A percentile compares a stretch with the other conserved stretches of the same genome.
These are phyloP conservation scores for Protomyces gravidus DNA, from an alignment of 1,139 yeast species.

Conservation along the genomic window DNA sequence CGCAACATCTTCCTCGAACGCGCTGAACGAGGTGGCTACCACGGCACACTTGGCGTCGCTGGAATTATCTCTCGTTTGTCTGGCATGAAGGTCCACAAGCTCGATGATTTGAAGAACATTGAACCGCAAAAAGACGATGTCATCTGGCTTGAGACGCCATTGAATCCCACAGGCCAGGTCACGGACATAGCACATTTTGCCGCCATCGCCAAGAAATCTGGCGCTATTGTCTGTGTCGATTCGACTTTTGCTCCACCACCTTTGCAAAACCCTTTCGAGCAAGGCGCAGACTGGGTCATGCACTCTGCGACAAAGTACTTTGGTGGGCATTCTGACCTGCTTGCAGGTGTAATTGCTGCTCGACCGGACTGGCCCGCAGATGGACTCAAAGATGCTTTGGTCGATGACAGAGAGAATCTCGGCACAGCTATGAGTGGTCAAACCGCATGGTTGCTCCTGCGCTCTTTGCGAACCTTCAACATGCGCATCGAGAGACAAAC, in stretches of 20 bases:
- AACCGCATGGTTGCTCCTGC: slow-evolving; percentile 65
- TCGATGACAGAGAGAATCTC: slow-evolving; percentile 58
- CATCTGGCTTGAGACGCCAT: slow-evolving; percentile 87
- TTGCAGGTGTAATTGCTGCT: slow-evolving; percentile 76
- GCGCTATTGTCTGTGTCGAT: slow-evolving; percentile 71
- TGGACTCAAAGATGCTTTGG: slow-evolving; percentile 47
- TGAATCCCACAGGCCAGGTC: slow-evolving; percentile 76
- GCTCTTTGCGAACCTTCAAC: slow-evolving; percentile 77
- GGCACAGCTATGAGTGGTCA: slow-evolving; percentile 78
- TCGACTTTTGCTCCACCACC: slow-evolving; percentile 94
- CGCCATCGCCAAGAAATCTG: slow-evolving; percentile 43
- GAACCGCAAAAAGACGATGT: slow-evolving; percentile 47
- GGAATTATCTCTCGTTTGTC: slow-evolving; percentile 58
- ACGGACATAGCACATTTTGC: slow-evolving; percentile 67
- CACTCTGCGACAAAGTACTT: slow-evolving; percentile 89
- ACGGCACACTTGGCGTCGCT: slow-evolving; percentile 72
- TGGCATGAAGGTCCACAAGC: slow-evolving; percentile 45
- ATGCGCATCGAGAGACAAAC: slow-evolving; percentile 63
- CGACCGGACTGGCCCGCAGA: slow-evolving; percentile 43
- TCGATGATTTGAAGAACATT: background rate
- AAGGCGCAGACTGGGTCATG: slow-evolving; percentile 80
- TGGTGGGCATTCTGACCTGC: slow-evolving; percentile 90
- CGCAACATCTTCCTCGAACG: slow-evolving; percentile 56
- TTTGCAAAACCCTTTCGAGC: slow-evolving; percentile 60
- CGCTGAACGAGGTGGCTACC: slow-evolving; percentile 64